A percentile compares a stretch with the other conserved stretches of the same genome.
Conservation (phyloP, 2,329 filamentous ascomycete genomes). For the Clarireedia hainanense region DNA sequence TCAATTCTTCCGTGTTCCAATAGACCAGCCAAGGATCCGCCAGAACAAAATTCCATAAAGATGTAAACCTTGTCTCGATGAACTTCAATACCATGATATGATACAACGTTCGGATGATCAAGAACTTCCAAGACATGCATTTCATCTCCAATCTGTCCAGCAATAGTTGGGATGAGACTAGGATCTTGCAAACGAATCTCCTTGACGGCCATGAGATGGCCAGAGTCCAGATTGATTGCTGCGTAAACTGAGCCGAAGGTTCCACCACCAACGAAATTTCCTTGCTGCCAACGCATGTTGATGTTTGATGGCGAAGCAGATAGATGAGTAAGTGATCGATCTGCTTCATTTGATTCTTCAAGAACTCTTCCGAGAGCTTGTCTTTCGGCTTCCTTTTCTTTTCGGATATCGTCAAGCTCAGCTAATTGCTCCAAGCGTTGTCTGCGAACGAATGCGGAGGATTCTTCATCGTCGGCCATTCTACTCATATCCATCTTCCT, state of each 20-base stretch:
- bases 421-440: conserved; percentile 67
- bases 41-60: conserved; percentile 99
- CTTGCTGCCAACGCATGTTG: conserved; percentile 94
- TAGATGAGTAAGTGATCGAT: conserved; percentile 86
- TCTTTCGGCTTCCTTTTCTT: conserved; percentile 73
- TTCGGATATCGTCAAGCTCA: conserved; percentile 69
- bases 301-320: conserved; percentile 93
- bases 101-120: conserved; percentile 95
- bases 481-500: conserved; percentile 70
- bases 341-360: conserved; percentile 91
- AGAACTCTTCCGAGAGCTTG: conserved; percentile 84
- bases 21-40: conserved; percentile 80
- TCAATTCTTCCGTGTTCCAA: conserved; percentile 95
- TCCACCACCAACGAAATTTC: conserved; percentile 93
- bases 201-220: conserved; percentile 96
- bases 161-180: conserved; percentile 89
- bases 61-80: conserved; percentile 99
- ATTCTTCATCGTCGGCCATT: conserved; percentile 75
- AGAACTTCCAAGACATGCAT: conserved; percentile 94
- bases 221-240: conserved; percentile 93
- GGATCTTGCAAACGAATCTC: conserved; percentile 96
- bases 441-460: conserved; percentile 63
- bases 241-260: conserved; percentile 97
- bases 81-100: conserved; percentile 96
- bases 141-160: conserved; percentile 89